phyloP scores from a whole-genome alignment of 495 filamentous ascomycete species.

The Schizothecium vesticola region DNA sequence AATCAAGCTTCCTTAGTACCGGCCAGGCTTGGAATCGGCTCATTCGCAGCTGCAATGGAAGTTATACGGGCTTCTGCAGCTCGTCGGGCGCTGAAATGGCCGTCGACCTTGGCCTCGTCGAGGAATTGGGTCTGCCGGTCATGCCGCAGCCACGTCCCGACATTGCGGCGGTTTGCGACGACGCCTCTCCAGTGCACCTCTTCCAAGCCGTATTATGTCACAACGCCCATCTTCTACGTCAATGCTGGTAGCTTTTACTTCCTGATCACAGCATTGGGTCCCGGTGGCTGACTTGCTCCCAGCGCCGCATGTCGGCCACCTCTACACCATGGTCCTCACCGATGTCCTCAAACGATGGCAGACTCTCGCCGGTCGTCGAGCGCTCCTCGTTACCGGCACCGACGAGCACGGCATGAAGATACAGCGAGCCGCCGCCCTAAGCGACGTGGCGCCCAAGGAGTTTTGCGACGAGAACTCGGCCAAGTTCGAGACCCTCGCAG shows the following conservation, averaged over 20 bases:
- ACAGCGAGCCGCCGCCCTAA: conserved; percentile 71
- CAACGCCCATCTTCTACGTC: conserved; percentile 97
- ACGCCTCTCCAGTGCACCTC: neutral
- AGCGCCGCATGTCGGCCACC: conserved; percentile 92
- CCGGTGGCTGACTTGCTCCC: conserved; percentile 17
- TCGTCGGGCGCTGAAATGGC: conserved; percentile 15
- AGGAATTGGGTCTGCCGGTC: conserved; percentile 20
- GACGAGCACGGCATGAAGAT: conserved; percentile 99
- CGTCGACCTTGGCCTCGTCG: conserved; percentile 12
- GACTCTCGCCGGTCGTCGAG: conserved; percentile 59
- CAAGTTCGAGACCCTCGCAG: conserved; percentile 64
- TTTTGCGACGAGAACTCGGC: conserved; percentile 59
- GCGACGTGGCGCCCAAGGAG: conserved; percentile 46
- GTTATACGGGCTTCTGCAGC: conserved; percentile 19
- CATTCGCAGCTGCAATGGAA: conserved; percentile 12
- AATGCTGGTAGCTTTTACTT: conserved; percentile 68
- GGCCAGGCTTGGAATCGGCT: neutral
- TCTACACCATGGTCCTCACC: conserved; percentile 86
- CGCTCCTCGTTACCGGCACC: conserved; percentile 83
- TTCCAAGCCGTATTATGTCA: conserved; percentile 90
- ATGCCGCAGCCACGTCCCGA: conserved; percentile 6
- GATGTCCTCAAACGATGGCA: conserved; percentile 95
- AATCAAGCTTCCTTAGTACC: neutral
- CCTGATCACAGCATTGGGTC: neutral
- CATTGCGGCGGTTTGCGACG: neutral